Base-by-base conservation (phyloP, 2,329 filamentous ascomycete species). In the Aspergillus novoparasiticus region DNA sequence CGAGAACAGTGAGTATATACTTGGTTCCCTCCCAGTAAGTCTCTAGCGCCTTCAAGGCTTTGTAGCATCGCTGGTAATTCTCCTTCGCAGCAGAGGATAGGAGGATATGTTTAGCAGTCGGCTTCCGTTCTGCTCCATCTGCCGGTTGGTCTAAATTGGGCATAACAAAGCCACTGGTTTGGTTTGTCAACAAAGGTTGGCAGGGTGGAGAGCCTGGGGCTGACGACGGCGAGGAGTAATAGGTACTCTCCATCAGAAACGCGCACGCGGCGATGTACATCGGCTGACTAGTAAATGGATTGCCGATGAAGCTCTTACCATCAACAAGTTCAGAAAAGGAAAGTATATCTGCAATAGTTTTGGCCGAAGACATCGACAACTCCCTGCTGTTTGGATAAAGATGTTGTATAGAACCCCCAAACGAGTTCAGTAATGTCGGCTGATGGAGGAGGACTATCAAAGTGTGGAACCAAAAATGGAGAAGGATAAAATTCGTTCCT, bases 211-310 rank as follows among this genome's bases (percentile, higher is more conserved):
- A 86, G 1, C 80, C 74, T 41, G 88, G 86, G 59, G 87, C 83
- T 0, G 90, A 91, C 32, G 89, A 83, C 62, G 89, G 84, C 3
- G 85, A 87, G 0, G 90, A 90, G 26, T 89, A 89, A 65, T 90
- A 86, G 4, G 87, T 89, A 5, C 91, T 92, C 73, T 96, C 93
- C 80, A 93, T 92, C 19, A 96, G 80, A 69, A 96, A 96, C 0
- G 93, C 93, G 72, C 92, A 96, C 0, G 92, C 93, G 0, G 93
- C 93, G 64, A 96, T 94, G 70, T 96, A 96, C 72, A 96, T 96
- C 0, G 93, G 93, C 76, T 96, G 93, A 55, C 90, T 93, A 0
- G 92, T 95, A 68, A 96, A 96, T 0, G 93, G 93, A 64, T 95
- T 96, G 1, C 92, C 92, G 39, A 94, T 89, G 61, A 94, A 92